These are phyloP conservation scores for Russula olivacea DNA, from an alignment of 768 basidiomycete genomes.

Conservation along the genomic window DNA sequence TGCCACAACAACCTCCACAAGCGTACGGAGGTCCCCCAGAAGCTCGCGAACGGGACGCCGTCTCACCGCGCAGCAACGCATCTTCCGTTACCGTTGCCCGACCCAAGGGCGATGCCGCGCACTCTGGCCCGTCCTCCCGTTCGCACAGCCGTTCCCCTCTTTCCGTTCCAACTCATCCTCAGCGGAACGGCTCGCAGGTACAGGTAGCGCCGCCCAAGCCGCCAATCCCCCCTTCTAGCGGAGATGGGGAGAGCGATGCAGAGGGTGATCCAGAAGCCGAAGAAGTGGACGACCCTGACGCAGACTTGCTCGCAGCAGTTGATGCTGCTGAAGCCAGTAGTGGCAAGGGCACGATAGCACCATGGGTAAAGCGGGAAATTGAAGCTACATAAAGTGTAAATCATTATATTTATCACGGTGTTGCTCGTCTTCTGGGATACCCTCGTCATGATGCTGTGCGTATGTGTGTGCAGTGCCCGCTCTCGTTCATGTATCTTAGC, in stretches of 20 bases:
- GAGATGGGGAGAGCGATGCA: constrained; percentile 34
- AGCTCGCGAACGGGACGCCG: constrained; percentile 19
- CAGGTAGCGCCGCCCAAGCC: constrained; percentile 6
- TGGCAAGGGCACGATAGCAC: constrained; percentile 9
- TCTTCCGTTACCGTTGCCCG: constrained; percentile 10
- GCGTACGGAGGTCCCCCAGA: constrained; percentile 4
- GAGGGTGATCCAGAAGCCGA: constrained; percentile 34
- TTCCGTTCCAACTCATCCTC: constrained; percentile 3
- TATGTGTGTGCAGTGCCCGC: constrained; percentile 8
- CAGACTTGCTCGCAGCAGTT: constrained; percentile 36
- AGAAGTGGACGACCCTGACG: constrained; percentile 32
- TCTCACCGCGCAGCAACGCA: constrained; percentile 38
- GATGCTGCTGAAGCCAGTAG: constrained; percentile 38
- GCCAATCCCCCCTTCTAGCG: constrained; percentile 28
- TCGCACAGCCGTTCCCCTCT: constrained; percentile 20
- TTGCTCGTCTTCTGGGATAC: constrained; percentile 6
- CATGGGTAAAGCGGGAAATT: constrained; percentile 22
- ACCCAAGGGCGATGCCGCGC: constrained; percentile 29
- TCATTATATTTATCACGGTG: constrained; percentile 1
- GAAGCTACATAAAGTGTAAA: constrained; percentile 10
- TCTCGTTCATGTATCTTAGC: constrained; percentile 13
- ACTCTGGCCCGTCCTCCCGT: constrained; percentile 23
- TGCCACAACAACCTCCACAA: constrained; percentile 13
- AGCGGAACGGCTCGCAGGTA: constrained; percentile 19
- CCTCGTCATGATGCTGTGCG: background rate